Percentiles rank a stretch among this genome's conserved stretches.
These are phyloP conservation scores for Pseudogymnoascus sp. DNA, from an alignment of 2,329 filamentous ascomycete genomes.

Conservation along the genomic window DNA sequence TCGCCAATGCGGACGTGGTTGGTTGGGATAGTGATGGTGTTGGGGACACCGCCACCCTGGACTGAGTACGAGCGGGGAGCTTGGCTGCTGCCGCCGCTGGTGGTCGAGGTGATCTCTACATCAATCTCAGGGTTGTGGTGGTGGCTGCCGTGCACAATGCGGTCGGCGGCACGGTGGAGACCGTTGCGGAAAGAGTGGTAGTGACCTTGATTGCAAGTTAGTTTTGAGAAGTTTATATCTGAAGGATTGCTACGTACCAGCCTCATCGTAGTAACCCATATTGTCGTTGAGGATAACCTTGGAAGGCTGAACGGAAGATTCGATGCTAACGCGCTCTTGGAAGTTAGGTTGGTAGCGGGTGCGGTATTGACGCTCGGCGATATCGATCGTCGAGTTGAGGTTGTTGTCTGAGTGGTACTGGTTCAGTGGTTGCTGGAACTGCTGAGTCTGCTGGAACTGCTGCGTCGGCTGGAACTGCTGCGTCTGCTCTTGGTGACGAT, in stretches of 20 bases:
- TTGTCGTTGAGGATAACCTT: constrained; percentile 33
- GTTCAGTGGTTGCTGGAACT: constrained; percentile 57
- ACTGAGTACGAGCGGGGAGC: constrained; percentile 3
- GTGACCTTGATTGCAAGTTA: constrained; percentile 39
- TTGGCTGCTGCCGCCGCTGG: constrained; percentile 15
- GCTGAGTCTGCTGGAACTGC: constrained; percentile 32
- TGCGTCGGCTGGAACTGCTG: constrained; percentile 50
- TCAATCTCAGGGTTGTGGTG: constrained; percentile 34
- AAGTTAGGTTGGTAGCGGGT: constrained; percentile 48
- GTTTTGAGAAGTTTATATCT: not conserved
- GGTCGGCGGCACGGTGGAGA: constrained; percentile 57
- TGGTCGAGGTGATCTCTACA: constrained; percentile 18
- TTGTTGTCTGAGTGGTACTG: constrained; percentile 38
- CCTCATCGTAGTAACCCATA: constrained; percentile 76
- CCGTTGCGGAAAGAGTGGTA: constrained; percentile 69
- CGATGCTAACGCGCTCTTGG: constrained; percentile 48
- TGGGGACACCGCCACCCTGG: constrained; percentile 38
- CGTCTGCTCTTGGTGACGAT: constrained; percentile 24
- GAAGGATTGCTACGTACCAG: constrained; percentile 31
- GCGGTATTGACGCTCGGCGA: constrained; percentile 59
- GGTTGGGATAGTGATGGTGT: constrained; percentile 97
- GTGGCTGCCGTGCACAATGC: constrained; percentile 54
- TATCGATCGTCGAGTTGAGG: constrained; percentile 41
- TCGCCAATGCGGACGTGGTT: constrained; percentile 99
- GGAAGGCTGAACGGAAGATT: constrained; percentile 29